Evolutionary conservation across 768 basidiomycete species (phyloP).

Genomic region (Tricholoma furcatifolium): DNA sequence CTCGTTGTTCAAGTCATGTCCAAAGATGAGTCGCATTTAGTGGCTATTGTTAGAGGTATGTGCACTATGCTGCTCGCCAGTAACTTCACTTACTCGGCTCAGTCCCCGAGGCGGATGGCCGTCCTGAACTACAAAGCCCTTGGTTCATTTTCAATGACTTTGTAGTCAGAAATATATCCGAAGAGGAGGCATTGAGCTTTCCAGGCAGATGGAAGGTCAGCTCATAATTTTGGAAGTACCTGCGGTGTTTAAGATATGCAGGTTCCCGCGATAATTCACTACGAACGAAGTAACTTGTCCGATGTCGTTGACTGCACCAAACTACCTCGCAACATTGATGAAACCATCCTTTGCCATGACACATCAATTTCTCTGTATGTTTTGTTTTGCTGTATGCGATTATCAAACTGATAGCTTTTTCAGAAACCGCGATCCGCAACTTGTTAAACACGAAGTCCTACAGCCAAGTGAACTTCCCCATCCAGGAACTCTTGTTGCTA

Average conservation of each 20-base stretch:
- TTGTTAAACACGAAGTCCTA: conserved; percentile 80
- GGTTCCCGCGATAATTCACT: conserved; percentile 90
- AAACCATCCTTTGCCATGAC: conserved; percentile 77
- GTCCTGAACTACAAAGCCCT: conserved; percentile 41
- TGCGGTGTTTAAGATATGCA: conserved; percentile 27
- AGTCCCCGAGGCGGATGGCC: conserved; percentile 66
- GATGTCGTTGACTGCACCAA: conserved; percentile 59
- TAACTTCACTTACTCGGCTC: background rate
- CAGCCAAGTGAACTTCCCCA: conserved; percentile 73
- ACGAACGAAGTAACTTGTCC: conserved; percentile 70
- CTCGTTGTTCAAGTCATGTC: conserved; percentile 77
- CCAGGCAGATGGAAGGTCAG: conserved; percentile 89
- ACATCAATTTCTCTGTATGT: conserved; percentile 84
- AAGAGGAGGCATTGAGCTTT: conserved; percentile 87
- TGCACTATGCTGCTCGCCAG: background rate
- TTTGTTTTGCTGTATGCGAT: background rate
- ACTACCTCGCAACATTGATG: conserved; percentile 68
- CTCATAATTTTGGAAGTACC: background rate
- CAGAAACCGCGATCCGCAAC: conserved; percentile 72
- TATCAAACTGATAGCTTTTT: background rate
- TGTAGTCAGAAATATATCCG: conserved; percentile 77
- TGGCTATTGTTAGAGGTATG: conserved; percentile 83
- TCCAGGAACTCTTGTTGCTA: conserved; percentile 86
- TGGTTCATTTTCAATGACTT: conserved; percentile 99
- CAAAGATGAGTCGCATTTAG: conserved; percentile 79